phyloP scores from a whole-genome alignment of 2,329 filamentous ascomycete species.

The Immersiporthe knoxdaviesiana region DNA sequence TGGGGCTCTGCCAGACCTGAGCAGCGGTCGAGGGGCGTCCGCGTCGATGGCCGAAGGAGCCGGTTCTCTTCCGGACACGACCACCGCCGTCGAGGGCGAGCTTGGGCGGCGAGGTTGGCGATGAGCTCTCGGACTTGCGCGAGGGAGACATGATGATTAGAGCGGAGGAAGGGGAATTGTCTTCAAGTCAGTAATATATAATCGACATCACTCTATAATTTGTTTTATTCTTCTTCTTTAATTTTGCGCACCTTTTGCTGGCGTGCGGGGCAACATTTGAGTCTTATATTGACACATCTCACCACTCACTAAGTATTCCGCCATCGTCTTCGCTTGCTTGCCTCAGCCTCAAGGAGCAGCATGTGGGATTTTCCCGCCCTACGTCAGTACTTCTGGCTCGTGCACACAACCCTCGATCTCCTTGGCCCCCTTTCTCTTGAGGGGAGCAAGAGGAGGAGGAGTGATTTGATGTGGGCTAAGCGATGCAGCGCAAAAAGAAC shows the following conservation, averaged over 20 bases:
- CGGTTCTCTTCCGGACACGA: slow-evolving; percentile 10
- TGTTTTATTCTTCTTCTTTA: too few relatives aligned
- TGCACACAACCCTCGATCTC: not conserved
- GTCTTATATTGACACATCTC: slow-evolving; percentile 3
- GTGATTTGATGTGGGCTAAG: not conserved
- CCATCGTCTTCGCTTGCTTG: not conserved
- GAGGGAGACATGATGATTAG: not conserved
- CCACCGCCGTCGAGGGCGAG: not conserved
- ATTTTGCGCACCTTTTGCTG: not conserved
- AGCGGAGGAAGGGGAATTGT: not conserved
- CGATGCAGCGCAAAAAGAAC: not conserved
- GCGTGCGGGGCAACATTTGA: not conserved
- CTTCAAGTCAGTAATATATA: not conserved
- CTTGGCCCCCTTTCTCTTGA: too few relatives aligned
- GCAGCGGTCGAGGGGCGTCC: slow-evolving; percentile 5
- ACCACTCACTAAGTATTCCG: not conserved
- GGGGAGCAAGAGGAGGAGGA: too few relatives aligned
- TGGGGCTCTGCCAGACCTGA: slow-evolving; percentile 6
- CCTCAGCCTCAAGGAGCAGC: not conserved
- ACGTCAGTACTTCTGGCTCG: not conserved
- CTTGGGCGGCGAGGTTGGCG: not conserved
- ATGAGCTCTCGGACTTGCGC: slow-evolving; percentile 1
- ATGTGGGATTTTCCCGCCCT: not conserved
- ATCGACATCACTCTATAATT: not conserved
- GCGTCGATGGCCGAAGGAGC: slow-evolving; percentile 6